Percentiles rank a stretch among this genome's conserved stretches.
Evolutionary conservation across 139 green algal genomes (phyloP).

Genomic region (Tetraselmis striata): DNA sequence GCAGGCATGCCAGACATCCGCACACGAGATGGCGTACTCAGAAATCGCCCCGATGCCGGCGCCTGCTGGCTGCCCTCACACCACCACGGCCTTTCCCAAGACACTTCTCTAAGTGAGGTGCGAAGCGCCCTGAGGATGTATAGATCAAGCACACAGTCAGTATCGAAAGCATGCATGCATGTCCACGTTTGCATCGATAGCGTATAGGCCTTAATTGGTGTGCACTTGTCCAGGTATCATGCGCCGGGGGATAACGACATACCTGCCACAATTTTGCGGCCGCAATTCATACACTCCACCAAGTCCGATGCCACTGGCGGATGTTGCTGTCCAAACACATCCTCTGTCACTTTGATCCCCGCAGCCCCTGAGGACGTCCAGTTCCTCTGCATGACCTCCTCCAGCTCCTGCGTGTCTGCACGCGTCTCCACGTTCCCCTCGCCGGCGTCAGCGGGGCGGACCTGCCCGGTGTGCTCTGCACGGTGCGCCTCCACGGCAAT

Average conservation of each 20-base stretch:
- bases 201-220: too few relatives aligned
- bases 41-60: not conserved
- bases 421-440: not conserved
- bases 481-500: constrained; percentile 56
- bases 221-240: constrained; percentile 79
- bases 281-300: constrained; percentile 62
- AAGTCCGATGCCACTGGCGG: constrained; percentile 62
- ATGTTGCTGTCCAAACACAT: constrained; percentile 72
- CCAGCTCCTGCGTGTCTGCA: not conserved
- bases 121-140: not conserved
- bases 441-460: not conserved
- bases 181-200: not conserved
- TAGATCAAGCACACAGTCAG: not conserved
- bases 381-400: not conserved
- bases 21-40: too few relatives aligned
- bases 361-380: not conserved
- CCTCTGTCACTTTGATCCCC: constrained; percentile 8
- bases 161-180: not conserved
- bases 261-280: constrained; percentile 54
- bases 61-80: not conserved
- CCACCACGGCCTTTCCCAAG: not conserved
- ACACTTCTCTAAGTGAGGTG: not conserved
- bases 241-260: constrained; percentile 40
- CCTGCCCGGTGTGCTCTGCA: constrained; percentile 21
- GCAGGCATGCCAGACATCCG: too few relatives aligned